Evolutionary conservation across 2,329 filamentous ascomycete species (phyloP), one percentile per base, ranked within the genome.

Genomic region (Sordariomycetes sp.): DNA sequence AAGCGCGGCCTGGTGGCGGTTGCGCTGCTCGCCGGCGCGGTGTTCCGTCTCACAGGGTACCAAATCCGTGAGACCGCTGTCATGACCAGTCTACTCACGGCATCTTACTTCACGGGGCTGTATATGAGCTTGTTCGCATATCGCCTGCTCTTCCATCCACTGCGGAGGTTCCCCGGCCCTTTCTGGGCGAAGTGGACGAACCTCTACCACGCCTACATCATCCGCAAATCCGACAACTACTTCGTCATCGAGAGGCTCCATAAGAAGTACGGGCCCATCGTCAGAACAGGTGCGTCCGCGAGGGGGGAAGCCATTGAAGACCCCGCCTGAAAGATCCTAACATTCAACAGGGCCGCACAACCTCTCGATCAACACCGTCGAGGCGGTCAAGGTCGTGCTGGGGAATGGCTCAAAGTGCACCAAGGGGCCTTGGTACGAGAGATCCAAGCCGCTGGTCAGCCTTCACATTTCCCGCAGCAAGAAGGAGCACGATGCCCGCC

Each of bases 371-470:
- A 63, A 64, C 48, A 62, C 67, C 25, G 66, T 65, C 1, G 61
- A 65, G 3, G 65, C 68, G 1, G 63, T 71, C 18, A 59, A 62
- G 20, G 61, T 61, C 10, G 65, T 71, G 20, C 65, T 71, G 58
- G 63, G 65, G 8, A 64, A 64, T 54, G 61, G 63, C 34, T 70
- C 62, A 6, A 67, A 64, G 2, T 68, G 66, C 46, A 60, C 54
- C 58, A 72, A 71, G 50, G 68, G 69, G 0, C 67, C 67, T 0
- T 71, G 67, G 67, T 72, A 72, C 59, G 66, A 67, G 0, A 62
- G 70, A 0, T 57, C 68, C 1, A 62, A 66, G 14, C 70, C 70
- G 3, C 59, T 64, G 1, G 46, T 62, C n/a, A 67, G 67, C 1
- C 58, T 73, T 1, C 68, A 70, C 48, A 66, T 65, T 54, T 64